Conservation (phyloP, 192 early-diverging fungal genomes). For the Phlyctochytrium planicorne region DNA sequence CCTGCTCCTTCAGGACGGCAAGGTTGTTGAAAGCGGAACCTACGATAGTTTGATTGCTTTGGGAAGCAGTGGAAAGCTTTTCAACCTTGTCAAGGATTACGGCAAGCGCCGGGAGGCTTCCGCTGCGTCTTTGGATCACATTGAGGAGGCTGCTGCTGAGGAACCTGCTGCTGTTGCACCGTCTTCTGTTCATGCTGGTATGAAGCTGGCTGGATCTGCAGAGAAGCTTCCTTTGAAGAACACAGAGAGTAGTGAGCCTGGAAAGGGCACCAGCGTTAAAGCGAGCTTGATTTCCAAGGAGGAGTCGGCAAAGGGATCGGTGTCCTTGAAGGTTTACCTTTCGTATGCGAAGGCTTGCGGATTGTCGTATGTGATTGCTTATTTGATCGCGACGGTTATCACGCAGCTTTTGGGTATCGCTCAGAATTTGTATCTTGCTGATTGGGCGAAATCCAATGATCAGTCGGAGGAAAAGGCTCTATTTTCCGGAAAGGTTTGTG, state of each 20-base stretch:
- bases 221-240: not conserved
- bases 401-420: slow-evolving; percentile 42
- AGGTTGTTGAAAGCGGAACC: slow-evolving; percentile 65
- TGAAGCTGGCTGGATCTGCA: not conserved
- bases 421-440: slow-evolving; percentile 51
- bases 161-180: not conserved
- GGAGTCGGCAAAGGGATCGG: slow-evolving; percentile 78
- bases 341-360: slow-evolving; percentile 81
- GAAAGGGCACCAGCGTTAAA: slow-evolving; percentile 10
- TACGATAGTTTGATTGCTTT: slow-evolving; percentile 65
- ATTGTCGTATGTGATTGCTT: slow-evolving; percentile 51
- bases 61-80: slow-evolving; percentile 47
- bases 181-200: not conserved
- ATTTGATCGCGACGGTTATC: slow-evolving; percentile 51
- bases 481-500: not conserved
- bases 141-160: slow-evolving; percentile 16
- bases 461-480: slow-evolving; percentile 12
- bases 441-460: slow-evolving; percentile 53
- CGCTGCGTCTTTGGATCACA: slow-evolving; percentile 13
- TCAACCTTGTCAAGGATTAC: slow-evolving; percentile 70
- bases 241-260: not conserved
- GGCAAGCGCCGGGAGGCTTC: slow-evolving; percentile 52
- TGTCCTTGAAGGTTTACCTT: slow-evolving; percentile 76
- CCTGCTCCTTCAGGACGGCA: slow-evolving; percentile 73
- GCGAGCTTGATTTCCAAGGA: slow-evolving; percentile 75